phyloP scores from a whole-genome alignment of 179 eudicot genomes.

The Beta macrorhiza region DNA sequence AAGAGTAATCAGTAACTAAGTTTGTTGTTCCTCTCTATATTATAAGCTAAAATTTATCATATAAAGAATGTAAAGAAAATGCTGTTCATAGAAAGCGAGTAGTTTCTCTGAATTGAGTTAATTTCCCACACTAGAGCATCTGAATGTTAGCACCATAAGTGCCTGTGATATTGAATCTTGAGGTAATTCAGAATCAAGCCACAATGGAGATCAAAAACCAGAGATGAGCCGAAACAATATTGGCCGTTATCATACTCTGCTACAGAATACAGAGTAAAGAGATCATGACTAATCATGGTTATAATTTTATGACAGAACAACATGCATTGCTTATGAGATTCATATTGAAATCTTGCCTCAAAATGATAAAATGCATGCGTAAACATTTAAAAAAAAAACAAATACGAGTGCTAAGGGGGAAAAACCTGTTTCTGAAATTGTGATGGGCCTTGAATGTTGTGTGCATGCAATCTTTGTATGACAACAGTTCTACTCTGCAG shows the following conservation, averaged over 20 bases:
- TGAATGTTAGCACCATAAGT: not conserved
- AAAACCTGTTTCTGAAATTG: constrained; percentile 73
- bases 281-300: not conserved
- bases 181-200: not conserved
- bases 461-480: constrained; percentile 60
- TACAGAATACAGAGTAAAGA: not conserved
- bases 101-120: not conserved
- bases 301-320: no score
- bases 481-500: constrained; percentile 61
- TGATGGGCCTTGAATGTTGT: constrained; percentile 53
- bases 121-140: not conserved
- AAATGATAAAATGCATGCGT: not conserved
- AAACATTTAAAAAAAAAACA: not conserved
- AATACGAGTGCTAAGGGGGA: not conserved
- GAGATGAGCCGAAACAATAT: not conserved
- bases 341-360: not conserved
- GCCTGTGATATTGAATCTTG: not conserved
- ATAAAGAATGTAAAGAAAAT: not conserved
- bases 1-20: not conserved
- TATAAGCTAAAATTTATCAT: not conserved
- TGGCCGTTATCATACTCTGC: not conserved
- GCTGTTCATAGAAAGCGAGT: not conserved
- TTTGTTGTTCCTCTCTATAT: not conserved
- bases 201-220: not conserved
- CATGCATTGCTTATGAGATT: no score